Base-by-base conservation (phyloP, 139 green algal species). In the Chlamydomonas sp. region DNA sequence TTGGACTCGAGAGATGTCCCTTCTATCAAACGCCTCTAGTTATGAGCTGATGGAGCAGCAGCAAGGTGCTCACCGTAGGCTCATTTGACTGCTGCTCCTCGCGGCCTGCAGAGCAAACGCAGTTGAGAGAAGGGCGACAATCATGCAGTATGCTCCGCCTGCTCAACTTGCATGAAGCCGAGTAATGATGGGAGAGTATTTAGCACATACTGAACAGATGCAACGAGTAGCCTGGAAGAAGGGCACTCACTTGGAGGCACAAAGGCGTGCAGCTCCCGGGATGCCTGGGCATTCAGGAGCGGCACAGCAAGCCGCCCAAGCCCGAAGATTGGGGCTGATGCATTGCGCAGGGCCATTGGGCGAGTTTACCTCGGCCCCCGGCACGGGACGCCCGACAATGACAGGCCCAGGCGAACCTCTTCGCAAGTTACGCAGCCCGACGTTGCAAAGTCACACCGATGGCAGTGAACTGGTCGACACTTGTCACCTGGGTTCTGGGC, bases 281-380 rank as follows among this genome's bases (percentile, higher is more conserved):
- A 81, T 49, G 80, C 62, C 83, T 87, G 73, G 2, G 73, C 62
- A 17, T 66, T 87, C 71, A 87, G 73, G 62, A 31, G 58, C 12
- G 83, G 72, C 83, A 87, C 31, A 49, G 31, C 66, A 31, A 87
- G 59, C n/a, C 83, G 83, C 16, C 83, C 62, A 5, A 76, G 62
- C 2, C 83, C 83, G 0, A 87, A 73, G 15, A 60, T 80, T 14
- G 80, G 0, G 1, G 62, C 83, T 0, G 16, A 6, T 5, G 83
- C n/a, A 17, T 62, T 81, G 3, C 73, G 72, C 14, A 87, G 31
- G 58, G 83, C 83, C 83, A 87, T 87, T 49, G 31, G 31, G 31
- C 31, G 31, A 49, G 31, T 49, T 49, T 49, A 49, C 31, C 31
- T 49, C 31, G 31, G 31, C 31, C 31, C 31, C 31, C 31, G 31